A percentile compares a stretch with the other conserved stretches of the same genome.
Conservation (phyloP, 352 stramenopile genomes). For the Plasmopara halstedii region DNA sequence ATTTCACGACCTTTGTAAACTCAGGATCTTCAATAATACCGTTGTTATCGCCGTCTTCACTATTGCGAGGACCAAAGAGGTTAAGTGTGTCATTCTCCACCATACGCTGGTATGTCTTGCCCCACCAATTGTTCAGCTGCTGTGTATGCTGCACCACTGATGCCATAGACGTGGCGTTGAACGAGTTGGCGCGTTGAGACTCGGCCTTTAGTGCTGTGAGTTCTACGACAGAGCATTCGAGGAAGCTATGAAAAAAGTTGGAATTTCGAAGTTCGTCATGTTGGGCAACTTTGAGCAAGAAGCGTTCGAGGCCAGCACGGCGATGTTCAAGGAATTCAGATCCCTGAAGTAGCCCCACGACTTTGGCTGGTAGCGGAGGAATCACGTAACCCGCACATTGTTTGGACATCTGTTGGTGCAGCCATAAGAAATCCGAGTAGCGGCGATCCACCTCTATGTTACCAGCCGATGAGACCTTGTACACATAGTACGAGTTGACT, state of each 20-base stretch:
- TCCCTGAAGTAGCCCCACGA: slow-evolving; percentile 68
- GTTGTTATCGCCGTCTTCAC: slow-evolving; percentile 16
- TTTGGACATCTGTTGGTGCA: slow-evolving; percentile 62
- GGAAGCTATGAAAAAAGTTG: slow-evolving; percentile 61
- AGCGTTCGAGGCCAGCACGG: slow-evolving; percentile 65
- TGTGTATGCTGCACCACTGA: slow-evolving; percentile 58
- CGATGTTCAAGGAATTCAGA: slow-evolving; percentile 75
- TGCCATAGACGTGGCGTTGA: slow-evolving; percentile 30
- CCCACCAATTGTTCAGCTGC: slow-evolving; percentile 71
- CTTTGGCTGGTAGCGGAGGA: slow-evolving; percentile 68
- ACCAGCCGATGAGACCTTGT: slow-evolving; percentile 60
- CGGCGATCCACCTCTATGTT: slow-evolving; percentile 61
- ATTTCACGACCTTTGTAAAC: slow-evolving; percentile 58
- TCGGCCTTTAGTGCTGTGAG: slow-evolving; percentile 63
- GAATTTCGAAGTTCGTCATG: slow-evolving; percentile 72
- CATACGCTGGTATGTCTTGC: slow-evolving; percentile 76
- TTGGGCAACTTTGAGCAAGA: slow-evolving; percentile 65
- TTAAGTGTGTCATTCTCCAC: slow-evolving; percentile 72
- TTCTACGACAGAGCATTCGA: slow-evolving; percentile 69
- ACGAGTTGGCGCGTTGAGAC: slow-evolving; percentile 13
- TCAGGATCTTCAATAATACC: slow-evolving; percentile 63
- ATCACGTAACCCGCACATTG: slow-evolving; percentile 82
- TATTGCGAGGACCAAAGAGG: slow-evolving; percentile 43
- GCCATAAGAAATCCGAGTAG: slow-evolving; percentile 83
- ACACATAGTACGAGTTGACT: slow-evolving; percentile 81